These are phyloP conservation scores for Violaceomyces palustris DNA, from an alignment of 1,284 basidiomycete genomes.

Conservation along the genomic window DNA sequence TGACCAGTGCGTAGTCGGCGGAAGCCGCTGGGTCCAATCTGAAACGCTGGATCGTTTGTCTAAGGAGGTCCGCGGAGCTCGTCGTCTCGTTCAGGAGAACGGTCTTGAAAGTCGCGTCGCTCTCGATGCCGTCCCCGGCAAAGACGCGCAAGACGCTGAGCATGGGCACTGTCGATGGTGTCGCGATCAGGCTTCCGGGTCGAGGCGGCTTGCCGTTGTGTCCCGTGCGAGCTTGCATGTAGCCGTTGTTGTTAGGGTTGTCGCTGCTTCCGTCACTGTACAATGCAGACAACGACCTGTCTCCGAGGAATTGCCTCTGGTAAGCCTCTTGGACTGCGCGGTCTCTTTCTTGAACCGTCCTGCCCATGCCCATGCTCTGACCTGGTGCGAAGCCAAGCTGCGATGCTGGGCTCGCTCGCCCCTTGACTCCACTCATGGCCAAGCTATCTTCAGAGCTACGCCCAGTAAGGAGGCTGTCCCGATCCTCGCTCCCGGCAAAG, in stretches of 20 bases:
- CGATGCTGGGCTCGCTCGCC: no score
- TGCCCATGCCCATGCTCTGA: conserved; percentile 33
- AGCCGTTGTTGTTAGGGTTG: conserved; percentile 6
- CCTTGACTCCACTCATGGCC: no score
- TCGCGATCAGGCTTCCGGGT: conserved; percentile 51
- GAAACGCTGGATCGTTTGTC: conserved; percentile 90
- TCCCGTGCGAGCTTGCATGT: conserved; percentile 6
- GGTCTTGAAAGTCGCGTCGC: conserved; percentile 95
- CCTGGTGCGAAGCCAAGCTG: conserved; percentile 19
- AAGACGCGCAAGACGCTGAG: conserved; percentile 92
- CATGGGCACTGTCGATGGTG: conserved; percentile 64
- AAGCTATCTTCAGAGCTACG: conserved; percentile 32
- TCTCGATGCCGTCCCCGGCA: conserved; percentile 72
- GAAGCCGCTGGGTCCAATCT: conserved; percentile 59
- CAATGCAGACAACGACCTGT: no score
- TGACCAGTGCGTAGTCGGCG: conserved; percentile 71
- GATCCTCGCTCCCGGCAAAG: conserved; percentile 19
- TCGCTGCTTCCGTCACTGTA: no score
- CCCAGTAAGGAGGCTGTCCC: conserved; percentile 23
- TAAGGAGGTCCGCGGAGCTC: conserved; percentile 73
- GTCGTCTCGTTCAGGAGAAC: conserved; percentile 84
- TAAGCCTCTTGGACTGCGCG: conserved; percentile 40
- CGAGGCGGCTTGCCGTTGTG: conserved; percentile 14
- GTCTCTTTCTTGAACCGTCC: conserved; percentile 39
- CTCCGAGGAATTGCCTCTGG: conserved; percentile 37